These are phyloP conservation scores for Paradendryphiella salina DNA, from an alignment of 2,329 filamentous ascomycete genomes.

Conservation along the genomic window DNA sequence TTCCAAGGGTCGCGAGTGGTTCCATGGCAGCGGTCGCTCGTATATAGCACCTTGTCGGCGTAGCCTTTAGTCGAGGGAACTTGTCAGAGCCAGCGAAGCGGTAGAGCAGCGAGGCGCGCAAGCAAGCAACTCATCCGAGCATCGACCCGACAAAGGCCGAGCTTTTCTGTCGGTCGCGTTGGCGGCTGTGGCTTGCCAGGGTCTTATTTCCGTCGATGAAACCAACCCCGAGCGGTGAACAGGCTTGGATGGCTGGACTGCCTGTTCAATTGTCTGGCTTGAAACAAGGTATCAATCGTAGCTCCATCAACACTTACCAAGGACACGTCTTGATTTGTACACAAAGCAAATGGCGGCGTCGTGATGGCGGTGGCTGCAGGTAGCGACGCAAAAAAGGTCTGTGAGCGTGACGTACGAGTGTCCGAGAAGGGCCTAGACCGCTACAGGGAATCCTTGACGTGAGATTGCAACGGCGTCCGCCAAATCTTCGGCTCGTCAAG, in stretches of 20 bases:
- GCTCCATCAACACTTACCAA: no score
- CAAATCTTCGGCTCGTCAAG: constrained; percentile 15
- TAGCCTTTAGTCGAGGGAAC: constrained; percentile 8
- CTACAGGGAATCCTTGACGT: constrained; percentile 13
- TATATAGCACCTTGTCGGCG: constrained; percentile 3
- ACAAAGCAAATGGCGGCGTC: background rate
- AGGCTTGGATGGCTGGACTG: background rate
- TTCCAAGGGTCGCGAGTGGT: background rate
- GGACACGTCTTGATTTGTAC: background rate
- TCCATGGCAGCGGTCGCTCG: constrained; percentile 13
- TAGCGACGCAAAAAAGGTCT: constrained; percentile 17
- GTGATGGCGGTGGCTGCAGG: background rate
- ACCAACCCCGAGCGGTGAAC: constrained; percentile 18
- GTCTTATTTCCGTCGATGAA: constrained; percentile 29
- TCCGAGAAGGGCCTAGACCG: constrained; percentile 1
- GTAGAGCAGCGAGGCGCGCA: constrained; percentile 12
- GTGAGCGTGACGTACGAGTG: constrained; percentile 21
- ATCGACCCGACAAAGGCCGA: constrained; percentile 24
- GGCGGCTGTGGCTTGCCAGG: constrained; percentile 30
- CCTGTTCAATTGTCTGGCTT: background rate
- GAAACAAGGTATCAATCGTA: no score
- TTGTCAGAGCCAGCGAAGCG: constrained; percentile 17
- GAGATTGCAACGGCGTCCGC: constrained; percentile 19
- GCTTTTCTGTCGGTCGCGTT: constrained; percentile 16
- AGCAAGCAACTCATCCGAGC: constrained; percentile 30